Evolutionary conservation across 306 rosid species (phyloP), one percentile per base, ranked within the genome.

Genomic region (Prunus dulcis): DNA sequence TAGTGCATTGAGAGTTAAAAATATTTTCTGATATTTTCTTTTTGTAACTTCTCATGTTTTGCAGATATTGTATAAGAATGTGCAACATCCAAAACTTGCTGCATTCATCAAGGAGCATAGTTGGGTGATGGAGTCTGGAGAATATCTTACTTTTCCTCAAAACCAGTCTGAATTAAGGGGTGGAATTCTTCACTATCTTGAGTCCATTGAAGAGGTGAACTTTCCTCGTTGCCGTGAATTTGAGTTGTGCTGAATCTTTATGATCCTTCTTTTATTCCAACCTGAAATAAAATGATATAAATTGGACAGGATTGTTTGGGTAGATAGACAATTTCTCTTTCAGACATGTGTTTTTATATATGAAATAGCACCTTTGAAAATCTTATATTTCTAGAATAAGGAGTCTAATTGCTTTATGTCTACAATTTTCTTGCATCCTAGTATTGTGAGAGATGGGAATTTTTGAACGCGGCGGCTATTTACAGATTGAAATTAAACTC

Each of bases 21-120:
- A 11, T 43, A 51, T 74, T n/a, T 47, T 67, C 22, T 78, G 71
- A 65, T 51, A 52, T 72, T 58, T 58, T 80, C 74, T 87, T 84
- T 72, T 78, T 79, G 79, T 72, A 74, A 68, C 30, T 46, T 71
- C 47, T 71, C 67, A 79, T 32, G 85, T 85, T 86, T 81, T 89
- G 91, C 88, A 92, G 99, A 84, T 95, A 85, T 73, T 88, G 81
- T 77, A 88, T 78, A 92, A 89, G 86, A 92, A 95, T 84, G 97
- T 95, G 65, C 97, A 93, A 45, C 99, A 95, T 86, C 97, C 96
- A 0, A 95, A 89, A 81, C 93, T 95, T 46, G 92, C 91, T 41
- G 86, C 96, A 20, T 95, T 88, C 72, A 78, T 95, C 32, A 95
- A 92, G 78, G 87, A 75, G 30, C 93, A 88, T 79, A 78, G 55